A percentile compares a stretch with the other conserved stretches of the same genome.
These are phyloP conservation scores for Brassica balearica DNA, from an alignment of 441 rosid genomes.

Conservation along the genomic window DNA sequence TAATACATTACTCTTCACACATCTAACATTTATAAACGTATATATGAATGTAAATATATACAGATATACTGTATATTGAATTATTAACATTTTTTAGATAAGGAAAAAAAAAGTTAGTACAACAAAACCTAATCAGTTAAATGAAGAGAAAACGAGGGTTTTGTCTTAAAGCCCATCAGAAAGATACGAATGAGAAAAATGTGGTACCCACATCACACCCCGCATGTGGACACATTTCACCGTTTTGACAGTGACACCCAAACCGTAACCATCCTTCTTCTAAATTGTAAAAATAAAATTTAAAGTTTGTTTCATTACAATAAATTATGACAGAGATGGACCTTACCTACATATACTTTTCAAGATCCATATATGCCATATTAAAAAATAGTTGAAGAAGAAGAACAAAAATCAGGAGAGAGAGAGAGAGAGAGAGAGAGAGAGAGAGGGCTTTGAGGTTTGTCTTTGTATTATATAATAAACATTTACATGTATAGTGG, in stretches of 20 bases:
- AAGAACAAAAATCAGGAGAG: slow-evolving; percentile 34
- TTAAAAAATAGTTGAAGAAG: slow-evolving; percentile 8
- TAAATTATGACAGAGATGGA: slow-evolving; percentile 29
- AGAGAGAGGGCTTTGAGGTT: slow-evolving; percentile 42
- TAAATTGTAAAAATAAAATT: slow-evolving; percentile 23
- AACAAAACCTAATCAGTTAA: slow-evolving; percentile 47
- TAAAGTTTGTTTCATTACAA: background rate
- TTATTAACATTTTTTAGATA: background rate
- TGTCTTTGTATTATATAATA: slow-evolving; percentile 35
- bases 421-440: background rate
- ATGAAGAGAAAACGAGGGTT: slow-evolving; percentile 49
- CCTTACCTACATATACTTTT: slow-evolving; percentile 41
- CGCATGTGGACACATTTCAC: slow-evolving; percentile 51
- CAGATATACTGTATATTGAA: background rate
- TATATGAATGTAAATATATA: background rate
- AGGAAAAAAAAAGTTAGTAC: slow-evolving; percentile 28
- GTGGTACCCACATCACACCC: slow-evolving; percentile 39
- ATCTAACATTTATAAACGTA: slow-evolving; percentile 4
- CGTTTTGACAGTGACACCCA: slow-evolving; percentile 49
- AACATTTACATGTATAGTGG: background rate
- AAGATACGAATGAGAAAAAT: slow-evolving; percentile 43
- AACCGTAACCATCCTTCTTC: slow-evolving; percentile 43
- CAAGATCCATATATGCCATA: slow-evolving; percentile 40
- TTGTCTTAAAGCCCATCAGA: slow-evolving; percentile 46
- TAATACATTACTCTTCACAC: background rate